Evolutionary conservation across 306 rosid genomes (phyloP), one percentile per base, ranked within the genome.

Genomic region (Prunus dulcis): DNA sequence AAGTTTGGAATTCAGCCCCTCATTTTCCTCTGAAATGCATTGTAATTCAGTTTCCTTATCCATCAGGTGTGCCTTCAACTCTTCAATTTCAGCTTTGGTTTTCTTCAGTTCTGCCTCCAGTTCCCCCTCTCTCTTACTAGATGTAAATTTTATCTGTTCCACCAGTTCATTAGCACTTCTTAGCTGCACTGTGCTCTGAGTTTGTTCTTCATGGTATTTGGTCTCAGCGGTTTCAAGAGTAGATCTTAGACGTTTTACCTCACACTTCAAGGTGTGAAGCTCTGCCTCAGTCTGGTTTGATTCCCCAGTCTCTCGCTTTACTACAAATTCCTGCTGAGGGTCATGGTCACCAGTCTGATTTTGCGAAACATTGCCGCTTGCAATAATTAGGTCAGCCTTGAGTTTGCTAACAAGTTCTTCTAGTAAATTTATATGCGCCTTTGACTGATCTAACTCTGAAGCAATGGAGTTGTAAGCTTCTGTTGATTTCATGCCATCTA

Each of bases 1-100:
- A 74, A 95, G 86, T 85, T 79, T 90, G 17, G 20, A 68, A 68
- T 77, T 90, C 83, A 96, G 75, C 67, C 78, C 86, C 79, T 92
- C 99, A 14, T 96, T 96, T 86, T 96, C 99, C 71, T 92, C 99
- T 27, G 87, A 78, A 60, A 96, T 89, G 78, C 94, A 81, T 79
- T 96, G 99, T 72, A 92, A 74, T 78, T 96, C 99, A 15, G 96
- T 96, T 83, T 96, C 99, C 81, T 89, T 96, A 47, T 96, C 99
- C 99, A 96, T 91, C 52, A 96, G 71, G 71, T 87, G 87, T 19
- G 98, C 90, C 78, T 88, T 92, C 85, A 92, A 82, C 41, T 91
- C 98, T 67, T 96, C 98, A 57, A 92, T 71, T 45, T 81, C 84
- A 43, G 84, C 79, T 74, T 83, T 90, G 47, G 73, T 81, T 82